Base-by-base conservation (phyloP, 495 filamentous ascomycete species). In the Parachaetomium inaequale region DNA sequence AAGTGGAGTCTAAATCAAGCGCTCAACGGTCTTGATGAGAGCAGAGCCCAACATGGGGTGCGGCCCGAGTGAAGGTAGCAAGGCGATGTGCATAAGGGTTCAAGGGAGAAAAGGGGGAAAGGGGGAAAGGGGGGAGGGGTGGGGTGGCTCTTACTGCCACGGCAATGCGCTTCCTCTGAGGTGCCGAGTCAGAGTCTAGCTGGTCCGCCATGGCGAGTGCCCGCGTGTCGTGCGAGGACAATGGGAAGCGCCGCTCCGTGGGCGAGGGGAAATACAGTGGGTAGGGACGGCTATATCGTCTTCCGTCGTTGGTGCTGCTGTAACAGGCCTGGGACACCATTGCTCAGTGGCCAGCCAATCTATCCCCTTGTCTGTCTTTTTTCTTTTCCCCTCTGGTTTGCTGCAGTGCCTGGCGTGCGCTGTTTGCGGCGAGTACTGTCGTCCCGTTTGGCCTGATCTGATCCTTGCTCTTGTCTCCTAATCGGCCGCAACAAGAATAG, bases 141-240 rank as follows among this genome's bases (percentile, higher is more conserved):
- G 17, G 21, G 17, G 8, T 19, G 25, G 17, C 6, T 38, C 87
- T 76, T 82, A 92, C 88, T 40, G 88, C 88, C 38, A 92, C 83
- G 21, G 84, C 83, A 65, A 88, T 90, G 56, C 88, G 71, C 68
- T 82, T 82, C 45, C 82, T 74, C 50, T 81, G 78, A 28, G 76
- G 76, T 17, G 72, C 57, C 31, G 72, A 66, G n/a, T 80, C 76
- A 12, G 72, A 61, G 40, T 78, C 77, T 10, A 70, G 57, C 29
- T 73, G 75, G 31, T 80, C 78, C n/a, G 73, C 64, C 78, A 81
- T 81, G 36, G 63, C 71, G 43, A 69, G 38, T 12, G 72, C 49
- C 61, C 74, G 63, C 7, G 56, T 66, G 43, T 77, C 73, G 67
- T 75, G 74, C 11, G 63, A 68, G 26, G 74, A 66, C 8, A 72